phyloP scores from a whole-genome alignment of 1,284 basidiomycete genomes.

The Meira miltonrushii region DNA sequence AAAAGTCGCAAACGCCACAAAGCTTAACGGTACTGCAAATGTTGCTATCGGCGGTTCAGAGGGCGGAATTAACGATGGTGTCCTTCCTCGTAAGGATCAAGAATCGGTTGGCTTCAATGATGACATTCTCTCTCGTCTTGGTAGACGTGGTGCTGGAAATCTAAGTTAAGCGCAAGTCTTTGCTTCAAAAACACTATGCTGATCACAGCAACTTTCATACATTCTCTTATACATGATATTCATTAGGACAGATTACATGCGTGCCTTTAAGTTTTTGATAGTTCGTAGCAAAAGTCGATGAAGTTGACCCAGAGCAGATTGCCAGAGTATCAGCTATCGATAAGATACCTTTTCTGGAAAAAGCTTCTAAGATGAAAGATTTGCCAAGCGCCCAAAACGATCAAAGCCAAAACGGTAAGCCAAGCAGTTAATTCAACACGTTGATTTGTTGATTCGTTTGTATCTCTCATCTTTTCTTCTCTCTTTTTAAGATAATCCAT shows the following conservation, averaged over 20 bases:
- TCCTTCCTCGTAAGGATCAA: constrained; percentile 9
- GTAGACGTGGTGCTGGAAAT: too few species aligned
- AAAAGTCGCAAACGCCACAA: constrained; percentile 7
- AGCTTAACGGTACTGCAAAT: constrained; percentile 11
- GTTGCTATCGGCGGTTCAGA: too few species aligned
- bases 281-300: not conserved
- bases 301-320: not conserved
- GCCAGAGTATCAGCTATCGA: not conserved
- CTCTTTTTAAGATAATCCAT: constrained; percentile 83
- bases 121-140: constrained; percentile 1
- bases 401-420: constrained; percentile 73
- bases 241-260: too few species aligned
- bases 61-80: constrained; percentile 25
- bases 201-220: too few species aligned
- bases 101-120: constrained; percentile 33
- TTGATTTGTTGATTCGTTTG: constrained; percentile 83
- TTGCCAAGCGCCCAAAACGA: constrained; percentile 87
- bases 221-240: too few species aligned
- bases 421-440: constrained; percentile 90
- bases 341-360: constrained; percentile 63
- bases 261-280: not conserved
- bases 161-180: too few species aligned
- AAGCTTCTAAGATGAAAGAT: constrained; percentile 85
- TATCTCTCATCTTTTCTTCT: constrained; percentile 82
- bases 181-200: too few species aligned